Conservation (phyloP, 139 green algal genomes). For the Chlorella sorokiniana region DNA sequence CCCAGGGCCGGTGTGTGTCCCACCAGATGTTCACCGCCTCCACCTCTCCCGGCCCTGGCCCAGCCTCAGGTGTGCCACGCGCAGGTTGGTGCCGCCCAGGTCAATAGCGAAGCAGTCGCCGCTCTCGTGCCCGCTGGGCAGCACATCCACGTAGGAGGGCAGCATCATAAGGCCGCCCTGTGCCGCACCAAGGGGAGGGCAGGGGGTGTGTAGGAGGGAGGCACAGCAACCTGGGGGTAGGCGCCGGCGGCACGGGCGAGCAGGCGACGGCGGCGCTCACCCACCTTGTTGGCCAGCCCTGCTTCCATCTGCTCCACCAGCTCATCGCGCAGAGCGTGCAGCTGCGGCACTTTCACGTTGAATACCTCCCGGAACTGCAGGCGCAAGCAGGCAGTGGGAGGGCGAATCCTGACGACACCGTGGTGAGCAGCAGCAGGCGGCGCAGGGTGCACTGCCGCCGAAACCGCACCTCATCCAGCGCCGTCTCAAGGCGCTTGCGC, state of each 20-base stretch:
- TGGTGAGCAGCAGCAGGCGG: neutral
- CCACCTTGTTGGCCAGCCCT: conserved; percentile 25
- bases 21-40: conserved; percentile 42
- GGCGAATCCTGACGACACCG: neutral
- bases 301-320: conserved; percentile 41
- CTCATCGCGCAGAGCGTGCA: conserved; percentile 13
- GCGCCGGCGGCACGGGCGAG: neutral
- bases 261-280: neutral
- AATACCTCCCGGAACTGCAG: conserved; percentile 34
- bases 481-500: neutral
- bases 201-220: neutral
- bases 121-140: conserved; percentile 61
- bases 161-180: conserved; percentile 55
- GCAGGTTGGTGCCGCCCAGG: conserved; percentile 91
- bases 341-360: neutral
- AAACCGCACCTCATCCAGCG: conserved; percentile 7
- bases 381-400: neutral
- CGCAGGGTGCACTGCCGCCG: neutral
- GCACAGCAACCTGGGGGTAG: neutral
- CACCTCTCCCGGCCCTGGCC: conserved; percentile 22
- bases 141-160: conserved; percentile 59
- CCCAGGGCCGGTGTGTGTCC: too few species aligned
- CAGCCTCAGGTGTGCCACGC: conserved; percentile 67
- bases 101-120: conserved; percentile 85
- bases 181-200: neutral